A percentile compares a stretch with the other conserved stretches of the same genome.
Conservation (phyloP, 177 flowering plant genomes). For the Vitis hybrid region DNA sequence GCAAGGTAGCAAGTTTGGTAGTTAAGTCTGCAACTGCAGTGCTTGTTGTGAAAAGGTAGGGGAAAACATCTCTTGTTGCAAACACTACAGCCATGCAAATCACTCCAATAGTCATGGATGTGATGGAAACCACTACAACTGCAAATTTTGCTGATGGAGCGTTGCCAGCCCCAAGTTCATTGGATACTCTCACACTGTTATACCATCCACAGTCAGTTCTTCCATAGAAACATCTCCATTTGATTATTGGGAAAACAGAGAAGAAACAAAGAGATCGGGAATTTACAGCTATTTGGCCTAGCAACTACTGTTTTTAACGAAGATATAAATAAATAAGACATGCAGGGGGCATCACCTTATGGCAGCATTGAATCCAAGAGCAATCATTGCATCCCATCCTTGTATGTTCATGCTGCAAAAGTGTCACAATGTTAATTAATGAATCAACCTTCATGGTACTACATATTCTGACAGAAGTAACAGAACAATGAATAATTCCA, state of each 20-base stretch:
- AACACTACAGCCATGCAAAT: constrained; percentile 38
- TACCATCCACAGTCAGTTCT: not conserved
- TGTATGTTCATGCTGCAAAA: constrained; percentile 67
- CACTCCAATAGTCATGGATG: constrained; percentile 49
- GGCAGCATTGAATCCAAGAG: constrained; percentile 84
- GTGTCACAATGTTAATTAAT: no score
- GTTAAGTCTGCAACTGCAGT: constrained; percentile 51
- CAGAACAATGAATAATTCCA: not conserved
- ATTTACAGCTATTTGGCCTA: no score
- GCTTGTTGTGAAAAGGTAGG: constrained; percentile 55
- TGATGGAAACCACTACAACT: constrained; percentile 46
- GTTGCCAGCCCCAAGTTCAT: constrained; percentile 77
- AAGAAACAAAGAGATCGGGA: not conserved
- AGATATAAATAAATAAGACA: not conserved
- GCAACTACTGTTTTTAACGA: no score
- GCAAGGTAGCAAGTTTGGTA: constrained; percentile 40
- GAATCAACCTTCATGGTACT: no score
- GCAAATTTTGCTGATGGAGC: constrained; percentile 51
- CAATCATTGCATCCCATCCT: constrained; percentile 70
- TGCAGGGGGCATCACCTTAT: constrained; percentile 42
- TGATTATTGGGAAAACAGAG: not conserved
- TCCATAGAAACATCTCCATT: not conserved
- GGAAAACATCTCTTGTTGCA: constrained; percentile 47
- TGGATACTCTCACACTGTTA: constrained; percentile 73
- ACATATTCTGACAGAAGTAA: no score